These are phyloP conservation scores for Saccharomyces hybrid DNA, from an alignment of 1,139 yeast species.

Conservation along the genomic window DNA sequence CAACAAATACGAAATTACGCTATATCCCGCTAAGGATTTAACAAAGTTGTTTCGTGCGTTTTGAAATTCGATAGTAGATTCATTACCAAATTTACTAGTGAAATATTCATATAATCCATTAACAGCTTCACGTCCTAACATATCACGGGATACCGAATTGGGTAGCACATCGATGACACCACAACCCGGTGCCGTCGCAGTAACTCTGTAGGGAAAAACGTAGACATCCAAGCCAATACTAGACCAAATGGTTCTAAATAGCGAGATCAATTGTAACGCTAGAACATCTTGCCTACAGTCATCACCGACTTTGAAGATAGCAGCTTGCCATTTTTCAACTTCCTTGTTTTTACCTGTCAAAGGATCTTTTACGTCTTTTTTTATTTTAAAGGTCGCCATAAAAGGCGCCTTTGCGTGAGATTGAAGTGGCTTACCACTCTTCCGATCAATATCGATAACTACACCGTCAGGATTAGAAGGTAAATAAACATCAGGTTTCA, in stretches of 20 bases:
- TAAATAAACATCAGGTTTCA: conserved; percentile 79
- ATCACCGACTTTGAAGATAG: conserved; percentile 98
- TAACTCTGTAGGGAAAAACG: conserved; percentile 90
- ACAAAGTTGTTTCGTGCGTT: conserved; percentile 87
- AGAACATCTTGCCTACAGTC: conserved; percentile 97
- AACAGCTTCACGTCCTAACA: conserved; percentile 98
- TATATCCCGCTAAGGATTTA: conserved; percentile 91
- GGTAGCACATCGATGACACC: conserved; percentile 98
- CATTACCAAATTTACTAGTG: conserved; percentile 88
- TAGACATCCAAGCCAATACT: conserved; percentile 81
- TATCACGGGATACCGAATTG: conserved; percentile 89
- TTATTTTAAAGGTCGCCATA: conserved; percentile 89
- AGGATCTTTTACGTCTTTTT: conserved; percentile 46
- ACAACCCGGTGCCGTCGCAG: conserved; percentile 98
- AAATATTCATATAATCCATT: conserved; percentile 93
- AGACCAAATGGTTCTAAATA: conserved; percentile 87
- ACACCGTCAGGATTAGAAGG: conserved; percentile 96
- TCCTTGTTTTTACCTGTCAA: conserved; percentile 33
- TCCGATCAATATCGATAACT: conserved; percentile 86
- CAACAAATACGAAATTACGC: conserved; percentile 82
- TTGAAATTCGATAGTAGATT: conserved; percentile 82
- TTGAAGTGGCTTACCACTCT: conserved; percentile 92
- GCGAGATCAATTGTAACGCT: conserved; percentile 85
- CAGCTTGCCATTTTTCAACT: conserved; percentile 77
- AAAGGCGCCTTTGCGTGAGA: conserved; percentile 99